These are phyloP conservation scores for Yamadazyma laniorum DNA, from an alignment of 805 yeast species.

Conservation along the genomic window DNA sequence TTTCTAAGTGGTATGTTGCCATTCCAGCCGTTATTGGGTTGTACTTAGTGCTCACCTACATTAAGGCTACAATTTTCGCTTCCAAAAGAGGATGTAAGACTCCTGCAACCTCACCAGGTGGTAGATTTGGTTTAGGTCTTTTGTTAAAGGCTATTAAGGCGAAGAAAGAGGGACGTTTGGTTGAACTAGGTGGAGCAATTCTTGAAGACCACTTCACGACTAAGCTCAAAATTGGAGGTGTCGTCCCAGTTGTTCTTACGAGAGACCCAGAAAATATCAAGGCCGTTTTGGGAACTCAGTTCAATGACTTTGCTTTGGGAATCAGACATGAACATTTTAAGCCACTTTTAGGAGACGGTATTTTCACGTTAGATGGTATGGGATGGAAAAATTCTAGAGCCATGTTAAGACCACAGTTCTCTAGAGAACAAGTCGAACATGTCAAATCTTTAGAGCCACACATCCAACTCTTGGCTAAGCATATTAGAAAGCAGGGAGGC, in stretches of 20 bases:
- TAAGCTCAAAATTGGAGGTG: conserved; percentile 17
- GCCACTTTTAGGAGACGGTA: conserved; percentile 37
- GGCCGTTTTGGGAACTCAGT: conserved; percentile 38
- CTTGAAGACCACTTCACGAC: conserved; percentile 13
- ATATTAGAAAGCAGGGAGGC: conserved; percentile 22
- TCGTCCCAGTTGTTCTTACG: conserved; percentile 25
- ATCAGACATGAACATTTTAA: conserved; percentile 29
- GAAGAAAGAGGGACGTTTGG: conserved; percentile 23
- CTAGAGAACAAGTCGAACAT: conserved; percentile 38
- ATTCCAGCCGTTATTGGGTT: conserved; percentile 7
- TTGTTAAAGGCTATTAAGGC: conserved; percentile 12
- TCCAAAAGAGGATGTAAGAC: conserved; percentile 19
- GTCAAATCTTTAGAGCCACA: conserved; percentile 34
- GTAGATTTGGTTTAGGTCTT: conserved; percentile 8
- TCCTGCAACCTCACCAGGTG: conserved; percentile 9
- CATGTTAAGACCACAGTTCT: conserved; percentile 38
- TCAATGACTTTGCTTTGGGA: conserved; percentile 35
- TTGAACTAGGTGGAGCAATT: conserved; percentile 19
- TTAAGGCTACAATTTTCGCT: conserved; percentile 11
- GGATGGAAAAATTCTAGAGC: conserved; percentile 42
- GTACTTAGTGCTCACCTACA: not conserved
- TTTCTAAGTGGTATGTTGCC: conserved; percentile 7
- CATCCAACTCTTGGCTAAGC: conserved; percentile 25
- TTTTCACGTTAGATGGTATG: conserved; percentile 36
- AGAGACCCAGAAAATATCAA: conserved; percentile 37